Evolutionary conservation across 805 yeast genomes (phyloP), one percentile per base, ranked within the genome.

Genomic region (Metschnikowia baotianmanensis): DNA sequence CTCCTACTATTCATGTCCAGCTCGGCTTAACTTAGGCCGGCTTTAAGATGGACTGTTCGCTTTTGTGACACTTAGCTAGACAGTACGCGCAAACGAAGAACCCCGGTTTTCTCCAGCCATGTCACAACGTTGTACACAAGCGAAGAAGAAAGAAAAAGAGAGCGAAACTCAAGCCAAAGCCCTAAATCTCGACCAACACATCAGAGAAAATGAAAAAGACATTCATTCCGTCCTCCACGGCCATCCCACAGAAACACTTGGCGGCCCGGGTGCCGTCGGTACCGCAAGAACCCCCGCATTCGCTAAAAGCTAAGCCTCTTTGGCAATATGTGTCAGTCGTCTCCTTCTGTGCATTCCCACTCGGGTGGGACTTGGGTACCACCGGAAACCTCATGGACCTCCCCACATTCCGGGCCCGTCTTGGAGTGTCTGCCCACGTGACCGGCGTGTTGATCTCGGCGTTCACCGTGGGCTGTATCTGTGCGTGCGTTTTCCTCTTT

Each of bases 351-450:
- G 46, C 47, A 6, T 34, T 46, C 20, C 47, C 47, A 11, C 27
- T 43, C 13, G 47, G 47, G 2, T 46, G 46, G 47, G 49, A 43
- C 26, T 22, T 46, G 43, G 49, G 45, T n/a, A 35, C 49, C 31
- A 36, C 47, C 4, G 47, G 49, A 13, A 34, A 39, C 30, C 31
- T 39, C 17, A 44, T 46, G 34, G 42, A 34, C 19, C 34, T 40
- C 15, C 38, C 47, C 6, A 16, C 42, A 11, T 45, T 41, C 32
- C n/a, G 43, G 17, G 42, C 38, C 8, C 23, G 47, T 16, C 32
- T 39, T 19, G 32, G 33, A 3, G 38, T 46, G 11, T 32, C 47
- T 10, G 23, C 37, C 1, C 39, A 23, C 8, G 17, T 22, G 10
- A 38, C 37, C 3, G 43, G 47, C 2, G 18, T 34, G 10, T 20